These are phyloP conservation scores for Claviceps monticola DNA, from an alignment of 2,329 filamentous ascomycete genomes.

Conservation along the genomic window DNA sequence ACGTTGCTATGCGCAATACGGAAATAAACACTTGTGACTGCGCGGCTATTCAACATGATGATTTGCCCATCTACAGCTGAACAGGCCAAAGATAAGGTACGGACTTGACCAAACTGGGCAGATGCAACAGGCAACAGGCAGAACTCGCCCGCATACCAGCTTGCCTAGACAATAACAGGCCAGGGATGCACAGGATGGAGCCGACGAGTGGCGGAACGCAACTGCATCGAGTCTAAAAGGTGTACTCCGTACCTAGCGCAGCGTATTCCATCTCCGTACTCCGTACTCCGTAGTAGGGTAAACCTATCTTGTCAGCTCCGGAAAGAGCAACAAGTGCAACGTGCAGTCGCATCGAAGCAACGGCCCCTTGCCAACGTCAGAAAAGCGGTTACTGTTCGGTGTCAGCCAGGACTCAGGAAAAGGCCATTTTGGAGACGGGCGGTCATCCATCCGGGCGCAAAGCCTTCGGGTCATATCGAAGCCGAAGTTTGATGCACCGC, in stretches of 20 bases:
- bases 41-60: neutral
- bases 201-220: neutral
- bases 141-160: neutral
- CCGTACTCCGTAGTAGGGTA: too few relatives aligned
- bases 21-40: neutral
- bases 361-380: neutral
- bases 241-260: neutral
- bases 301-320: constrained; percentile 2
- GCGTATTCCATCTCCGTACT: constrained; percentile 1
- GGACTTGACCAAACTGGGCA: neutral
- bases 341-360: constrained; percentile 1
- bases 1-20: neutral
- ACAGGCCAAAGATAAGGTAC: neutral
- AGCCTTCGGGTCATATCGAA: neutral
- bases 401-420: neutral
- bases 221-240: constrained; percentile 3
- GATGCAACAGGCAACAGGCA: neutral
- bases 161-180: neutral
- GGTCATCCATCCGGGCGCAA: neutral
- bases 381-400: neutral
- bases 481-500: neutral
- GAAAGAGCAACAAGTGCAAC: constrained; percentile 1
- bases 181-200: neutral
- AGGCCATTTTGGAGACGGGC: neutral
- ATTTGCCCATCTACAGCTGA: neutral